Conservation (phyloP, 202 grass and related monocot species). For the Panicum hallii region DNA sequence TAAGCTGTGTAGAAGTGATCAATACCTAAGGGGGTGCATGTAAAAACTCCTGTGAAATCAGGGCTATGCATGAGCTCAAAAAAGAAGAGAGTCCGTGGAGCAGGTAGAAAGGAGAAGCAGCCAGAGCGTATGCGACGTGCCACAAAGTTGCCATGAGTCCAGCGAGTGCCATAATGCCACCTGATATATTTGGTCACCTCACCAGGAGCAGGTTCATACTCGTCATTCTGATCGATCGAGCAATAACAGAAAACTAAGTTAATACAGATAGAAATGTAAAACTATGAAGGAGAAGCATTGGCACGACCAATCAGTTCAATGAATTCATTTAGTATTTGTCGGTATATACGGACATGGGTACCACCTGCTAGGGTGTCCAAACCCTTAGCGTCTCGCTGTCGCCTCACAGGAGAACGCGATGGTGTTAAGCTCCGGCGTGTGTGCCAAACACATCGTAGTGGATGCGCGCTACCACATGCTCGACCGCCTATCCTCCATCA, state of each 20-base stretch:
- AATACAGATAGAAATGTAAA: not conserved
- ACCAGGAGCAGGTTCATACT: conserved; percentile 37
- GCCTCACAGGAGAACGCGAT: too few relatives aligned
- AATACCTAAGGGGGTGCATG: conserved; percentile 36
- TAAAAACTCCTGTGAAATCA: conserved; percentile 13
- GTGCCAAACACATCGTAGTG: too few relatives aligned
- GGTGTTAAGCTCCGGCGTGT: too few relatives aligned
- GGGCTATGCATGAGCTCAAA: not conserved
- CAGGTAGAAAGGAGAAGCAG: conserved; percentile 29
- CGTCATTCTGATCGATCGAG: not conserved
- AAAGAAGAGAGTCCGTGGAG: conserved; percentile 36
- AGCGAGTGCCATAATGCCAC: not conserved
- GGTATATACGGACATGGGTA: too few relatives aligned
- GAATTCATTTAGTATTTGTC: not conserved
- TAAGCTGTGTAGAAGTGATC: not conserved
- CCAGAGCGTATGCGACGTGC: conserved; percentile 29
- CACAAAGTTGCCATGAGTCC: conserved; percentile 34
- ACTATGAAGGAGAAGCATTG: not conserved
- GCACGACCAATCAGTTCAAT: not conserved
- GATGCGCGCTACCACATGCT: too few relatives aligned
- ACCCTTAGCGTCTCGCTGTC: too few relatives aligned
- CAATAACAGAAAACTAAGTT: not conserved
- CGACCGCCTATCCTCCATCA: too few relatives aligned
- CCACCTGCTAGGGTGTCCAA: too few relatives aligned
- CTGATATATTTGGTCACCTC: not conserved